Base-by-base conservation (phyloP, 139 green algal species). In the Nannochloris sp. region DNA sequence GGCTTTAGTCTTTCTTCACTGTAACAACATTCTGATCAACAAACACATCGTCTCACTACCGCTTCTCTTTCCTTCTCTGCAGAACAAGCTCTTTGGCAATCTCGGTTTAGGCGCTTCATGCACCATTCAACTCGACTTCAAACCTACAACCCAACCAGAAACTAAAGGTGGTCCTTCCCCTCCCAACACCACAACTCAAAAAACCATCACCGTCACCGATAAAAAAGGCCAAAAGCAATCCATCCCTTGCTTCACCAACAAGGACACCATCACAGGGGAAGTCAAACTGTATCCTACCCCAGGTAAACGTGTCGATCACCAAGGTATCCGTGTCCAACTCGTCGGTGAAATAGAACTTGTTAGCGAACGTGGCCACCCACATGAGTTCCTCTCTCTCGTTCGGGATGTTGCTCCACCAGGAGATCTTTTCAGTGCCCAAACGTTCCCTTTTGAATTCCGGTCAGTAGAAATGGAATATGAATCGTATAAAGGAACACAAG, bases 401-500 rank as follows among this genome's bases (percentile, higher is more conserved):
- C 75, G 90, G 1, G 89, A 95, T 61, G 72, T 96, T 31, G 71
- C 84, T 0, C 76, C 87, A 0, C 73, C 83, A 0, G 92, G 92
- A 2, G 91, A 97, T 10, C 68, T 99, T n/a, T 74, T 68, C 23
- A 76, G 73, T 9, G 70, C 73, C 39, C 73, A 84, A 47, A 79
- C 68, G 9, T 85, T 89, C 33, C 82, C 88, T 0, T 98, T 99
- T 74, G 90, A 97, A 76, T 99, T 99, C 67, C 77, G 70, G n/a
- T 88, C 87, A 34, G 87, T 97, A 54, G 95, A 99, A 67, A 87
- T 98, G 87, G 83, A 90, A 67, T 91, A 99, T 65, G 95, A 99
- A 69, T 95, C 87, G 3, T 99, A 97, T 75, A 73, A 79, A 6
- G 95, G 95, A 15, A 60, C 83, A 39, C 82, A 89, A 70, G 73